phyloP scores from a whole-genome alignment of 1,139 yeast species.

The Taphrina pruni region DNA sequence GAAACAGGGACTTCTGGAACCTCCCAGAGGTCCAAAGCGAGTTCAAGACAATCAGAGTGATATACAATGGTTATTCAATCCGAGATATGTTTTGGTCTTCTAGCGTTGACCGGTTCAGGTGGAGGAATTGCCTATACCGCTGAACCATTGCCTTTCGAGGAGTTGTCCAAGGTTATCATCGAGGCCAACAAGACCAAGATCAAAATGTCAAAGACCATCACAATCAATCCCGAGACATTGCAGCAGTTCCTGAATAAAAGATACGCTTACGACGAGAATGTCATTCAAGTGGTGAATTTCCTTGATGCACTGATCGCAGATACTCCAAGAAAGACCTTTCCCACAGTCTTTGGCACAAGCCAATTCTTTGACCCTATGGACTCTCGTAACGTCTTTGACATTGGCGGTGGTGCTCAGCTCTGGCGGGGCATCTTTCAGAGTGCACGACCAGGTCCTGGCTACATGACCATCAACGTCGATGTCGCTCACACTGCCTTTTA shows the following conservation, averaged over 20 bases:
- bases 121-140: constrained; percentile 42
- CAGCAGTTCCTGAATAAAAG: constrained; percentile 39
- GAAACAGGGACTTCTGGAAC: constrained; percentile 40
- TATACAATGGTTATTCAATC: constrained; percentile 42
- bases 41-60: constrained; percentile 37
- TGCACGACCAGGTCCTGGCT: constrained; percentile 45
- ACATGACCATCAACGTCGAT: constrained; percentile 45
- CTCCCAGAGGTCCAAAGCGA: constrained; percentile 34
- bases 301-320: constrained; percentile 44
- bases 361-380: constrained; percentile 36
- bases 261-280: constrained; percentile 42
- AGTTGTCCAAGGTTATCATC: constrained; percentile 36
- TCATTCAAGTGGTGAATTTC: constrained; percentile 43
- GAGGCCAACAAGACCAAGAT: constrained; percentile 35
- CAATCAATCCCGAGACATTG: constrained; percentile 43
- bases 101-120: constrained; percentile 17
- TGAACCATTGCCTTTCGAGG: constrained; percentile 41
- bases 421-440: constrained; percentile 46
- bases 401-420: constrained; percentile 45
- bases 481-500: constrained; percentile 45
- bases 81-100: no score
- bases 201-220: constrained; percentile 41
- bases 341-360: constrained; percentile 42
- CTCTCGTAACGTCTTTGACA: constrained; percentile 34
- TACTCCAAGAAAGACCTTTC: constrained; percentile 41